Conservation (phyloP, 2,329 filamentous ascomycete species). For the Chrysoporthe puriensis region DNA sequence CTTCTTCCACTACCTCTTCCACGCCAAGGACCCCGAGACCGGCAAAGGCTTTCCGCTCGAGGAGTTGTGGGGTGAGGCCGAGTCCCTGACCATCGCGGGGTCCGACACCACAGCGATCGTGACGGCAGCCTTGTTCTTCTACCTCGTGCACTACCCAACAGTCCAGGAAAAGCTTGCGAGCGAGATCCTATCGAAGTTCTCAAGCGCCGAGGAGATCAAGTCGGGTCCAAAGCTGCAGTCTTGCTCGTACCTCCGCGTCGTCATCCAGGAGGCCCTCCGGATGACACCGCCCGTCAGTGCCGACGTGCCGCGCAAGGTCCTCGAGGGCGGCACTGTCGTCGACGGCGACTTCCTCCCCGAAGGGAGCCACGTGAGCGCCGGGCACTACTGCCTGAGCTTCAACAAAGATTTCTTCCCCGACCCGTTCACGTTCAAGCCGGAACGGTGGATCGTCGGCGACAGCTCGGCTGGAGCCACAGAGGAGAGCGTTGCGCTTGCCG, state of each 20-base stretch:
- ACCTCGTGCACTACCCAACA: conserved; percentile 24
- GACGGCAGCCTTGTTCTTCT: conserved; percentile 26
- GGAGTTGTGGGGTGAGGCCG: conserved; percentile 21
- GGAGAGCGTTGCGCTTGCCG: conserved; percentile 20
- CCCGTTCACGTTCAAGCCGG: conserved; percentile 15
- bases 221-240: conserved; percentile 16
- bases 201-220: conserved; percentile 28
- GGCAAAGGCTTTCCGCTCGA: conserved; percentile 27
- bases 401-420: conserved; percentile 22
- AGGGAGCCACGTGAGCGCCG: conserved; percentile 19
- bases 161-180: conserved; percentile 17
- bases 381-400: conserved; percentile 23
- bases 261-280: conserved; percentile 38
- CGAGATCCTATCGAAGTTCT: conserved; percentile 27
- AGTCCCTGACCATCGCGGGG: conserved; percentile 30
- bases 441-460: conserved; percentile 23
- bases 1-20: conserved; percentile 35
- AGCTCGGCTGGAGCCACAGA: conserved; percentile 2
- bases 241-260: conserved; percentile 33
- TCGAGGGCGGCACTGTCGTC: conserved; percentile 20
- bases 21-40: conserved; percentile 33
- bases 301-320: conserved; percentile 14
- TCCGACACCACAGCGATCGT: conserved; percentile 28
- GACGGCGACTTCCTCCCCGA: conserved; percentile 22
- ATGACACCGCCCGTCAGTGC: conserved; percentile 36